These are phyloP conservation scores for Triticum monococcum DNA, from an alignment of 176 grass and related monocot genomes.

Conservation along the genomic window DNA sequence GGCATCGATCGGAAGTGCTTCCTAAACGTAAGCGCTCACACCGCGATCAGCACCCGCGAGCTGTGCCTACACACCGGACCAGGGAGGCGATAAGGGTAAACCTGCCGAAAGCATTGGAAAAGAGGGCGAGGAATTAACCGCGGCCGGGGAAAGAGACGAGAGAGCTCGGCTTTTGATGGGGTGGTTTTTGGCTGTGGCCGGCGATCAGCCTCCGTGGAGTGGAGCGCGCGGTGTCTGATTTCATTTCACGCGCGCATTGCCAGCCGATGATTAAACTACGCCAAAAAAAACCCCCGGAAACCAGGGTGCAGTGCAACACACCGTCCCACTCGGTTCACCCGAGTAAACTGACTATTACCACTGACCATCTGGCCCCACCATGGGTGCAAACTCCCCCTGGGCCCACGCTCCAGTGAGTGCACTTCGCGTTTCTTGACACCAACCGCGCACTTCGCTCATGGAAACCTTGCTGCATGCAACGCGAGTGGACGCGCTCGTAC, in stretches of 20 bases:
- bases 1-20: background rate
- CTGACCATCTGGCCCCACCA: background rate
- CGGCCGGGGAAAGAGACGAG: background rate
- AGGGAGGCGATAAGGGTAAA: background rate
- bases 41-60: background rate
- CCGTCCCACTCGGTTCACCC: background rate
- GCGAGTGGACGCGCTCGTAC: background rate
- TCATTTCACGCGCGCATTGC: background rate
- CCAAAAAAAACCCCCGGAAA: conserved; percentile 30
- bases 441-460: background rate
- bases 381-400: no score
- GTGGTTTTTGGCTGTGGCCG: conserved; percentile 8
- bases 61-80: background rate
- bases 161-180: conserved; percentile 58
- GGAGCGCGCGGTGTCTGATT: background rate
- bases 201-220: background rate
- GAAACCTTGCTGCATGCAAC: background rate
- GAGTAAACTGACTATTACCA: background rate
- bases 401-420: no score
- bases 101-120: background rate
- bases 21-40: background rate
- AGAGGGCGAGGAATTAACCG: background rate
- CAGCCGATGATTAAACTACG: background rate
- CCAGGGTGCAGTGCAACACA: background rate
- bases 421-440: no score